These are phyloP conservation scores for Agarophyton chilense DNA, from an alignment of 23 red algal species.

Conservation along the genomic window DNA sequence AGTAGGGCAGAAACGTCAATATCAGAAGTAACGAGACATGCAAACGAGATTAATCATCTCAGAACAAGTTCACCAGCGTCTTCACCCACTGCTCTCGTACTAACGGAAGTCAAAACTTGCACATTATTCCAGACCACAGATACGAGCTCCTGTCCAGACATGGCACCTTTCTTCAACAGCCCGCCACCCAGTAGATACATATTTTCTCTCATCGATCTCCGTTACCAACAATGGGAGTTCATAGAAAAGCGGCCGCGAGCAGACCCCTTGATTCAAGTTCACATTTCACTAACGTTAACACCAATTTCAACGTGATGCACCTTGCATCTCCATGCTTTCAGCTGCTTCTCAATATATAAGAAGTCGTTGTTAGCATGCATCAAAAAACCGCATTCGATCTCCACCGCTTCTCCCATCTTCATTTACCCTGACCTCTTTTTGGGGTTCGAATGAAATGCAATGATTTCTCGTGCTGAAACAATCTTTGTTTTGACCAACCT, in stretches of 20 bases:
- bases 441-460: background rate
- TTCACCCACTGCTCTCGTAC: too few species aligned
- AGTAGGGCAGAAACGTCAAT: too few species aligned
- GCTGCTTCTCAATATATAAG: background rate
- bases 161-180: too few species aligned
- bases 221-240: too few species aligned
- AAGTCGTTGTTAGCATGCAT: background rate
- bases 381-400: background rate
- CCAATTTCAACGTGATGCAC: background rate
- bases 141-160: too few species aligned
- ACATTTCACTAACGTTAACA: background rate
- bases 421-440: background rate
- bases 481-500: background rate
- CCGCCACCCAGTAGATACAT: background rate
- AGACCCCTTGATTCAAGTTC: constrained; percentile 12
- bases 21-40: too few species aligned
- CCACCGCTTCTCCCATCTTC: background rate
- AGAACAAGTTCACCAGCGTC: too few species aligned
- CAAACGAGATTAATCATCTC: too few species aligned
- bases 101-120: too few species aligned
- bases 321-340: background rate
- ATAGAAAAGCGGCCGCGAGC: constrained; percentile 21
- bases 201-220: background rate
- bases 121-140: too few species aligned
- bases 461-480: background rate